A percentile compares a stretch with the other conserved stretches of the same genome.
Evolutionary conservation across 306 rosid species (phyloP).

Genomic region (Cucurbita moschata): DNA sequence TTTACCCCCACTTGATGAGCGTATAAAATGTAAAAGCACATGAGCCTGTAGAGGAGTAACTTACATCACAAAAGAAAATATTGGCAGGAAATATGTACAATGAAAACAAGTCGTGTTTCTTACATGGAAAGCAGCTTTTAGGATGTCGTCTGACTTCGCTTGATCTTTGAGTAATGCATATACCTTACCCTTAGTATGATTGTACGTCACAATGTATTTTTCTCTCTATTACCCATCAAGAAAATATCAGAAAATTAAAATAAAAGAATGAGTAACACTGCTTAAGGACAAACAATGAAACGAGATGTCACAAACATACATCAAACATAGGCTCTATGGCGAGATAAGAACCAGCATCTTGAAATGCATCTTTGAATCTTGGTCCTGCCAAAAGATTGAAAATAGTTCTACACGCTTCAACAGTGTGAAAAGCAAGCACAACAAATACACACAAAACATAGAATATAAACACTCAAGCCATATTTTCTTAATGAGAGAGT

Average conservation of each 20-base stretch:
- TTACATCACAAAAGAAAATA: constrained; percentile 4
- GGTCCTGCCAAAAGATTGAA: constrained; percentile 40
- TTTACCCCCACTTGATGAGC: constrained; percentile 25
- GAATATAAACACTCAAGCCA: neutral
- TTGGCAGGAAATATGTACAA: neutral
- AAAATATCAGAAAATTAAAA: constrained; percentile 5
- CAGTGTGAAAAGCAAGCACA: constrained; percentile 9
- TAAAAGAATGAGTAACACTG: neutral
- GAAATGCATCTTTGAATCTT: constrained; percentile 91
- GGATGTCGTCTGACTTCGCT: constrained; percentile 91
- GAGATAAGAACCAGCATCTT: constrained; percentile 75
- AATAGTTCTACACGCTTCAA: constrained; percentile 5
- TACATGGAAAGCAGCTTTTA: constrained; percentile 94
- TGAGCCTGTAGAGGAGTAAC: constrained; percentile 56
- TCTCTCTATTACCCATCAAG: constrained; percentile 48
- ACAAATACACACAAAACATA: neutral
- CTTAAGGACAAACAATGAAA: neutral
- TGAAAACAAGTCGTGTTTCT: constrained; percentile 22
- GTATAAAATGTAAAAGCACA: constrained; percentile 66
- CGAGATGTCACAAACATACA: constrained; percentile 24
- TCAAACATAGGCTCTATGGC: constrained; percentile 74
- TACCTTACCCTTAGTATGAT: constrained; percentile 63
- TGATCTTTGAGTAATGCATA: constrained; percentile 89
- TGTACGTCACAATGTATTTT: constrained; percentile 73
- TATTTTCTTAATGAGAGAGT: neutral